A percentile compares a stretch with the other conserved stretches of the same genome.
Conservation (phyloP, 2,329 filamentous ascomycete genomes). For the Hypoxylon sp. region DNA sequence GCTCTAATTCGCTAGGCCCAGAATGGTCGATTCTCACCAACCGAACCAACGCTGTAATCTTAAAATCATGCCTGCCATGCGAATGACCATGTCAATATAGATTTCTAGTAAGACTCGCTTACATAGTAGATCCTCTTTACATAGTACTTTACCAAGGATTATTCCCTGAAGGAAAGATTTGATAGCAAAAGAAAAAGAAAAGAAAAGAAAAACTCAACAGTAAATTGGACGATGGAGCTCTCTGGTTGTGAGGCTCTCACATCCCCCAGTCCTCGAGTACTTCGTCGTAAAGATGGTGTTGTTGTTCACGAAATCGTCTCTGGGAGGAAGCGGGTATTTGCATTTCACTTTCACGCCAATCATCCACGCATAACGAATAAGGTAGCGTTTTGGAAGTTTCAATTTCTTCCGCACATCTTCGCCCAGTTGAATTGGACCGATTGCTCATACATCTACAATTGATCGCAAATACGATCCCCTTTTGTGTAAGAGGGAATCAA, state of each 20-base stretch:
- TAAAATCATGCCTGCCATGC: not conserved
- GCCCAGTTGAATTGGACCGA: slow-evolving; percentile 54
- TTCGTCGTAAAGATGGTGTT: not conserved
- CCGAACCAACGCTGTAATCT: slow-evolving; percentile 13
- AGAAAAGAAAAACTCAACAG: not conserved
- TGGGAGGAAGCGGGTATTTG: not conserved
- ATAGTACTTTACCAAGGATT: slow-evolving; percentile 16
- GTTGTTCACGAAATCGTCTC: not conserved
- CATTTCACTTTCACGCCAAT: slow-evolving; percentile 14
- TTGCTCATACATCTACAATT: slow-evolving; percentile 51
- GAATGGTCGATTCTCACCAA: slow-evolving; percentile 8
- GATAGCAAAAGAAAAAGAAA: not conserved
- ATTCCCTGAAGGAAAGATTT: not conserved
- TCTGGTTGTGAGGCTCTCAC: not conserved
- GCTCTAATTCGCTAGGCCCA: slow-evolving; percentile 27
- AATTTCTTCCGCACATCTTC: slow-evolving; percentile 42
- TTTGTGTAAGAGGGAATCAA: slow-evolving; percentile 50
- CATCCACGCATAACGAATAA: slow-evolving; percentile 1
- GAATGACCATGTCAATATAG: slow-evolving; percentile 11
- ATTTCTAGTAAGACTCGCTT: slow-evolving; percentile 3
- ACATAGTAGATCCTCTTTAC: not conserved
- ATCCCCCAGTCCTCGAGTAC: not conserved
- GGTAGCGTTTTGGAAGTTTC: slow-evolving; percentile 37
- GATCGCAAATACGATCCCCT: slow-evolving; percentile 46
- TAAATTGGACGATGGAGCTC: slow-evolving; percentile 4